Conservation (phyloP, 176 grass and related monocot species). For the Bolboschoenus planiculmis region DNA sequence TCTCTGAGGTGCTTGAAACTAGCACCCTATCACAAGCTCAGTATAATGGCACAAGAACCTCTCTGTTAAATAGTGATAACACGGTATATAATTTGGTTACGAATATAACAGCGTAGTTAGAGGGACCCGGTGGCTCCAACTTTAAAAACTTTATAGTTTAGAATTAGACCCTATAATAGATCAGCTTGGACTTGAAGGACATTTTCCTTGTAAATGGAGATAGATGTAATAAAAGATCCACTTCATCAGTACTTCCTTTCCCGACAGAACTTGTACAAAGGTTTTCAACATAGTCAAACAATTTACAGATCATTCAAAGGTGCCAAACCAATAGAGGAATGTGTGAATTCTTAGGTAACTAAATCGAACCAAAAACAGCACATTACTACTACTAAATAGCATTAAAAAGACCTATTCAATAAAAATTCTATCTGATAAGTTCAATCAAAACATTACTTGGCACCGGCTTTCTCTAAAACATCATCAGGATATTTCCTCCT, state of each 20-base stretch:
- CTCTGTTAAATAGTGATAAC: not conserved
- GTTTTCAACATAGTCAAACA: not conserved
- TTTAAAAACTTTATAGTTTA: not conserved
- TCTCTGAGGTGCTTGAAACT: not conserved
- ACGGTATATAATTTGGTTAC: not conserved
- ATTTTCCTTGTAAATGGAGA: not conserved
- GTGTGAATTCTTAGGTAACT: not conserved
- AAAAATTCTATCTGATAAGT: not conserved
- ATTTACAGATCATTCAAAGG: not conserved
- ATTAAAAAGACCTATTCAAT: not conserved
- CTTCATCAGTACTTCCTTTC: not conserved
- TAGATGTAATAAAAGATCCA: not conserved
- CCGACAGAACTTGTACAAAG: not conserved
- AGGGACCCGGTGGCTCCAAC: not conserved
- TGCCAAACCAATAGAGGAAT: not conserved
- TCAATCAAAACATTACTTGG: constrained; percentile 27
- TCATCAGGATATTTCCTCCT: constrained; percentile 83
- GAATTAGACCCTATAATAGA: not conserved
- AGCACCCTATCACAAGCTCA: not conserved
- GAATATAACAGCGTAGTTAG: not conserved
- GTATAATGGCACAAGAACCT: not conserved
- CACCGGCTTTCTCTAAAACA: constrained; percentile 46
- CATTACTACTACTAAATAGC: not conserved
- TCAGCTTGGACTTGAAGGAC: not conserved
- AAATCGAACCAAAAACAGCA: not conserved